Evolutionary conservation across 2,329 filamentous ascomycete species (phyloP).

Genomic region (Cadophora malorum): DNA sequence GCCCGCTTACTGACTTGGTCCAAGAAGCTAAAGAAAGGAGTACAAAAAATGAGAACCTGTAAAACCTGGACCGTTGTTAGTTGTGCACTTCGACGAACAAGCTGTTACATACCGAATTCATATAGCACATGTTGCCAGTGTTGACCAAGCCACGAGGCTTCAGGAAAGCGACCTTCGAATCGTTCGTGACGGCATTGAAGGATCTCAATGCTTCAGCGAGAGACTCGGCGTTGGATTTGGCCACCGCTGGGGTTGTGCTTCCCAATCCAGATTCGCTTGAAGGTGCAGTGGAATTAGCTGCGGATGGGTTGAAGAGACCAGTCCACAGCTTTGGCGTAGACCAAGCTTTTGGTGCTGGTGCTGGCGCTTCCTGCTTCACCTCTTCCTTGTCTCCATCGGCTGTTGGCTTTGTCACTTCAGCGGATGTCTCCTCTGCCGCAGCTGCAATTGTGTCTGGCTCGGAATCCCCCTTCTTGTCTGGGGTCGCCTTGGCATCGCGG

Average conservation of each 20-base stretch:
- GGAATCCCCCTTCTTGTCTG: constrained; percentile 28
- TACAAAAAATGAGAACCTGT: constrained; percentile 92
- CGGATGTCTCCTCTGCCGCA: constrained; percentile 27
- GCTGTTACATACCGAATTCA: constrained; percentile 84
- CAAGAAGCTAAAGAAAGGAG: constrained; percentile 93
- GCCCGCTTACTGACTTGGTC: constrained; percentile 85
- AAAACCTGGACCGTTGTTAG: constrained; percentile 70
- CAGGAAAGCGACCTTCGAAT: constrained; percentile 76
- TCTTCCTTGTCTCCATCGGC: constrained; percentile 26
- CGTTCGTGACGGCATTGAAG: constrained; percentile 66
- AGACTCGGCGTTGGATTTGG: constrained; percentile 61
- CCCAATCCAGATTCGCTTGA: constrained; percentile 43
- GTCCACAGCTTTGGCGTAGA: constrained; percentile 69
- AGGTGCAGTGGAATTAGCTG: constrained; percentile 45
- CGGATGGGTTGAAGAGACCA: constrained; percentile 65
- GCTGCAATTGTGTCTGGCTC: constrained; percentile 24
- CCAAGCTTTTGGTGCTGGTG: constrained; percentile 49
- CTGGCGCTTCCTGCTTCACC: constrained; percentile 49
- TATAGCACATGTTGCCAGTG: constrained; percentile 99
- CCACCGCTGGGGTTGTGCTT: constrained; percentile 48
- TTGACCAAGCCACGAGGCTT: constrained; percentile 95
- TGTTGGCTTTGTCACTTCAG: neutral
- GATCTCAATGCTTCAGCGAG: constrained; percentile 78
- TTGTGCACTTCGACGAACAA: constrained; percentile 4
- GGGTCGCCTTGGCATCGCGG: constrained; percentile 33